These are phyloP conservation scores for Vinca major DNA, from an alignment of 305 asterid genomes.

Conservation along the genomic window DNA sequence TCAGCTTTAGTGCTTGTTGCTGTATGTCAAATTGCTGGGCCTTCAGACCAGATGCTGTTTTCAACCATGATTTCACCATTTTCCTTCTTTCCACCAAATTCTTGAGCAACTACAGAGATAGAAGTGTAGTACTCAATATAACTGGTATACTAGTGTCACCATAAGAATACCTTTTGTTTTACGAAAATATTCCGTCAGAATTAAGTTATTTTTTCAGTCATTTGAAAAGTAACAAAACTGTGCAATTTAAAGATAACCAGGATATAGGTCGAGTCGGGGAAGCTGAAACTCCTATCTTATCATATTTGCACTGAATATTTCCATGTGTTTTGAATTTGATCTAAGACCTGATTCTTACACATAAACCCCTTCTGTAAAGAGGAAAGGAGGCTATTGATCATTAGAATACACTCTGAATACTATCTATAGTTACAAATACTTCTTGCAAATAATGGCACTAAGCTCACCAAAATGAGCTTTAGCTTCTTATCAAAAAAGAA, in stretches of 20 bases:
- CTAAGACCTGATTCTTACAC: not conserved
- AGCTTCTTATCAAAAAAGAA: not conserved
- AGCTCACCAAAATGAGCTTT: not conserved
- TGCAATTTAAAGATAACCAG: not conserved
- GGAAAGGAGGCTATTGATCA: not conserved
- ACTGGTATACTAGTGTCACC: not conserved
- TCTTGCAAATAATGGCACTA: not conserved
- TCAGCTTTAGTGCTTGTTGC: constrained; percentile 95
- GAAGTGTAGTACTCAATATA: not conserved
- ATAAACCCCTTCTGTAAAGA: not conserved
- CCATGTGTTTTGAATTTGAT: not conserved
- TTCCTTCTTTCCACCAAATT: constrained; percentile 85
- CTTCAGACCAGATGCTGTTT: constrained; percentile 81
- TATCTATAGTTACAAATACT: not conserved
- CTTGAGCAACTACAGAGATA: constrained; percentile 54
- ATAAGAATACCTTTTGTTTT: not conserved
- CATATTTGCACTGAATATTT: not conserved
- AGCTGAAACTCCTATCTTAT: not conserved
- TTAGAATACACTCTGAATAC: not conserved
- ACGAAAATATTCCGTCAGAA: not conserved
- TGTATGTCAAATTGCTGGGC: constrained; percentile 88
- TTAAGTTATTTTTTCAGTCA: not conserved
- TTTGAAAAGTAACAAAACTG: not conserved
- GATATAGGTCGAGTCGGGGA: not conserved
- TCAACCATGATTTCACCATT: constrained; percentile 66